Base-by-base conservation (phyloP, 352 stramenopile species). In the Phytophthora chlamydospora region DNA sequence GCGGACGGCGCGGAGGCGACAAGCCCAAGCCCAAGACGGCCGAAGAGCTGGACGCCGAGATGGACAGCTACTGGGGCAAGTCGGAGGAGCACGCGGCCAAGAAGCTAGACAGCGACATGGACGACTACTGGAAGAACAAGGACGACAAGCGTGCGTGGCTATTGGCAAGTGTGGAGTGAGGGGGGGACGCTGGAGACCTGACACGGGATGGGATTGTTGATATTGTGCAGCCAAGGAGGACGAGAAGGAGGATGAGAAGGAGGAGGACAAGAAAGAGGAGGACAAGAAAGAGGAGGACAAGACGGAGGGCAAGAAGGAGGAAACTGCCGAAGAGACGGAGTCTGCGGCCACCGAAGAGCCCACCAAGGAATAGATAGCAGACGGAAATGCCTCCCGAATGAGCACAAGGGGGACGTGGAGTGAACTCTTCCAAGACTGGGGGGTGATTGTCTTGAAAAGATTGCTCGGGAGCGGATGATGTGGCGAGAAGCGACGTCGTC, bases 61-160 rank as follows among this genome's bases (percentile, higher is more conserved):
- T 95, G 86, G 86, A 95, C 76, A 85, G 55, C 27, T 95, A 95
- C 78, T 95, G 86, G 86, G 83, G 82, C 47, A 95, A 95, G 70
- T 93, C 83, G 51, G 73, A 80, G 59, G 86, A 95, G 67, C 86
- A 95, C 62, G 86, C 86, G 19, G 38, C 76, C 48, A 95, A 95
- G 79, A 91, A 91, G 67, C 61, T 95, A 27, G 86, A 95, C 58
- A 74, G 47, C 38, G 86, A 95, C 68, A 91, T 95, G 86, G 83
- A 95, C 64, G 77, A 92, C 62, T 95, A 95, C 75, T 95, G 86
- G 86, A 95, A 95, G 82, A 82, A 60, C 36, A 95, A 95, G 73
- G 77, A 81, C 40, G 73, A 78, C 6, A 61, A 51, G 42, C 39
- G 75, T 84, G 49, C 4, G 66, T 78, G 41, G n/a, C 17, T 32